These are phyloP conservation scores for Myotisia sp. DNA, from an alignment of 2,329 filamentous ascomycete species.

Conservation along the genomic window DNA sequence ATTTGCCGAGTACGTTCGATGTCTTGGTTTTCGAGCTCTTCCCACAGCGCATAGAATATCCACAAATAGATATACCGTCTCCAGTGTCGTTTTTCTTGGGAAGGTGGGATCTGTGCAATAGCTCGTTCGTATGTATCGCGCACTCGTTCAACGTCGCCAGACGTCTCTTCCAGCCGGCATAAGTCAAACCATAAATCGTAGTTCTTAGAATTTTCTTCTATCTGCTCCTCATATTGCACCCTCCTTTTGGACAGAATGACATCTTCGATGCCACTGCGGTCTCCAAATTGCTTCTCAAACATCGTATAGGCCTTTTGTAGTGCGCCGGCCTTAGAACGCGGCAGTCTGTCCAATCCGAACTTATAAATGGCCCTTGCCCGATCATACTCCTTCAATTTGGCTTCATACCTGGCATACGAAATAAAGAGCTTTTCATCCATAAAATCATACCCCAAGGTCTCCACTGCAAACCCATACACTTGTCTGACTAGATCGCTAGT, in stretches of 20 bases:
- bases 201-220: conserved; percentile 88
- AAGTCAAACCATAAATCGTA: conserved; percentile 98
- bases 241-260: conserved; percentile 88
- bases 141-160: conserved; percentile 67
- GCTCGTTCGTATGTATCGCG: conserved; percentile 91
- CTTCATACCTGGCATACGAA: conserved; percentile 86
- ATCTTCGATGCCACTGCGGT: conserved; percentile 83
- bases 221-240: conserved; percentile 84
- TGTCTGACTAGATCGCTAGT: conserved; percentile 84
- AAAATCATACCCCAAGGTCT: conserved; percentile 82
- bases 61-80: conserved; percentile 93
- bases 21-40: conserved; percentile 76
- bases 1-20: conserved; percentile 68
- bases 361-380: conserved; percentile 91
- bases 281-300: conserved; percentile 96
- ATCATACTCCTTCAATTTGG: conserved; percentile 89
- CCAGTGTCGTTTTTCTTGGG: conserved; percentile 95
- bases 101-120: conserved; percentile 87
- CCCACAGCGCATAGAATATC: conserved; percentile 94
- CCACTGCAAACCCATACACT: conserved; percentile 77
- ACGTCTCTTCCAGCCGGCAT: conserved; percentile 73
- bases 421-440: conserved; percentile 95
- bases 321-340: conserved; percentile 67
- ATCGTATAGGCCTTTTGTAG: conserved; percentile 92
- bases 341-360: conserved; percentile 81